phyloP scores from a whole-genome alignment of 352 stramenopile species.

The Phytopythium aichiense region DNA sequence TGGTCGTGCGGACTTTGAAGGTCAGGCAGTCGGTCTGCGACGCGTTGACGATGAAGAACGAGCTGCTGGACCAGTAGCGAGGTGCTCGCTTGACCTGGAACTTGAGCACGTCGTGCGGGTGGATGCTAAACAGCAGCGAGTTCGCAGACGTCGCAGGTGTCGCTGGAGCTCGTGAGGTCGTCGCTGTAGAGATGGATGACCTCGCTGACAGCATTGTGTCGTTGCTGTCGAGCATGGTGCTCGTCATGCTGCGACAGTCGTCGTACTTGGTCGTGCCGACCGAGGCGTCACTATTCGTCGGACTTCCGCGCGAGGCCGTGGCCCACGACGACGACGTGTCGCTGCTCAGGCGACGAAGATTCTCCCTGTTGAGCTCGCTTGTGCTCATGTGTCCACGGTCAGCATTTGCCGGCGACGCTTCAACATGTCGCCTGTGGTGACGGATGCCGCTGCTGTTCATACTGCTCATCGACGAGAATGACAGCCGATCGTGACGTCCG shows the following conservation, averaged over 20 bases:
- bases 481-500: not conserved
- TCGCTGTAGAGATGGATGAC: constrained; percentile 14
- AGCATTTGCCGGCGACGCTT: not conserved
- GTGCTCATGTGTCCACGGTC: not conserved
- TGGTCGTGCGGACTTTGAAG: constrained; percentile 81
- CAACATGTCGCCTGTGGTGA: not conserved
- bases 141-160: not conserved
- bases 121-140: constrained; percentile 34
- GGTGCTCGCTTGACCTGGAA: constrained; percentile 36
- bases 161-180: not conserved
- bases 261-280: constrained; percentile 1
- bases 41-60: constrained; percentile 62
- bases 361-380: constrained; percentile 1
- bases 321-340: constrained; percentile 1
- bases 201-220: constrained; percentile 24
- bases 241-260: constrained; percentile 14
- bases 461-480: not conserved
- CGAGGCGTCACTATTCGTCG: constrained; percentile 4
- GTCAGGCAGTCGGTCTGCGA: constrained; percentile 43
- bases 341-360: constrained; percentile 1
- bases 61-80: constrained; percentile 28
- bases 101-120: constrained; percentile 35
- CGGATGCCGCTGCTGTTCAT: not conserved
- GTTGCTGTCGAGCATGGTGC: constrained; percentile 17
- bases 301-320: not conserved